Base-by-base conservation (phyloP, 805 yeast genomes). In the Pichia kluyveri region DNA sequence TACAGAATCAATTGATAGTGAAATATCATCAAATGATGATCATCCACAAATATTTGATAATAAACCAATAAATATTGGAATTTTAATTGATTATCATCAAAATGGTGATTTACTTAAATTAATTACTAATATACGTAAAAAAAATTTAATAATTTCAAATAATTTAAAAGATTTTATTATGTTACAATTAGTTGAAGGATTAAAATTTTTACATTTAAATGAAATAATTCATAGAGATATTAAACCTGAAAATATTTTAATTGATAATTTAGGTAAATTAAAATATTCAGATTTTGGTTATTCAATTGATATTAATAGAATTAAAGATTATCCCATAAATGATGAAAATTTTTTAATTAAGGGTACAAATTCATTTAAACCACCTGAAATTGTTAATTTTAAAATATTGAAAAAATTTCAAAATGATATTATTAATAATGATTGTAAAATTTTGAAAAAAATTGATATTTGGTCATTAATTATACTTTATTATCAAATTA, bases 401-500 rank as follows among this genome's bases (percentile, higher is more conserved):
- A 10, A 7, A 15, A 36, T 28, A 2, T 15, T 18, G 3, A n/a
- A 12, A 40, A 52, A 47, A n/a, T 34, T 41, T 8, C 39, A 11
- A 12, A 40, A 37, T 23, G 26, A 23, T 23, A 23, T 23, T 26
- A 44, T 44, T 7, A 40, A 45, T 7, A 32, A 43, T 1, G 43
- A 31, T 8, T 40, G 45, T 38, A 45, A 49, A 5, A 62, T 51
- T 43, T 68, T 69, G 47, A 68, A 67, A 45, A 58, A 68, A 4
- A 55, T 69, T 19, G 83, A 77, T 59, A 63, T 68, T 43, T 77
- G 83, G 83, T 65, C 79, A 3, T 54, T 77, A 40, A 81, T 78
- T 0, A 66, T 77, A 9, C 54, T 73, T 8, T 77, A 76, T 54
- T 71, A 75, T 52, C 71, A 72, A 43, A 56, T 77, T 23, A 65